Evolutionary conservation across 768 basidiomycete species (phyloP), one percentile per base, ranked within the genome.

Genomic region (Megacollybia marginata): DNA sequence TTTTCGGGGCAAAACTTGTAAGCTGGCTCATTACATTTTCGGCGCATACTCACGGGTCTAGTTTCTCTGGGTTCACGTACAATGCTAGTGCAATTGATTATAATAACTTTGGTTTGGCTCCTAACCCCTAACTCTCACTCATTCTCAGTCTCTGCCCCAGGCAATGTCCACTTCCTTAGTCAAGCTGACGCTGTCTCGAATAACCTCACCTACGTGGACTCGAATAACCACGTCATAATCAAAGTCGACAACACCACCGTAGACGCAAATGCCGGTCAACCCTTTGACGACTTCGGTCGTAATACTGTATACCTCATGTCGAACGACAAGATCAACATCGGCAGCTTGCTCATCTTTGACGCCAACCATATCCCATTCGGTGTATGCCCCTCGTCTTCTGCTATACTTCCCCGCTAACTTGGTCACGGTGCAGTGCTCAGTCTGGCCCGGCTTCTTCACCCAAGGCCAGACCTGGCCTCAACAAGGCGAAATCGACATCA

Each of bases 331-430:
- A 50, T 57, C 49, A 42, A 15, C 7, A 42, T 54, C 31, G 56
- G 56, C 23, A 57, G 56, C 40, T 33, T 57, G 36, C 33, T 57
- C 4, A 46, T 57, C 42, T 52, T 57, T 48, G 56, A 57, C 45
- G 56, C 51, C 9, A 52, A 52, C 18, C 56, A 57, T 42, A 57
- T 57, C 42, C 56, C 56, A 15, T 57, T 54, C 36, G 56, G 56
- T 23, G 55, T 57, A 42, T 12, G 55, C 43, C 40, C 8, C 18
- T 19, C 38, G 3, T 15, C 8, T 15, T 40, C 8, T 8, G 18
- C 2, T 13, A n/a, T 1, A 15, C 44, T 6, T n/a, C 9, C 15
- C 5, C 13, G 15, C 16, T 13, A 13, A 15, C 12, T 42, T 33
- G 9, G 8, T 19, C 5, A 10, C 13, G 23, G 13, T 28, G 4